phyloP scores from a whole-genome alignment of 2,329 filamentous ascomycete species.

The Onygena corvina region DNA sequence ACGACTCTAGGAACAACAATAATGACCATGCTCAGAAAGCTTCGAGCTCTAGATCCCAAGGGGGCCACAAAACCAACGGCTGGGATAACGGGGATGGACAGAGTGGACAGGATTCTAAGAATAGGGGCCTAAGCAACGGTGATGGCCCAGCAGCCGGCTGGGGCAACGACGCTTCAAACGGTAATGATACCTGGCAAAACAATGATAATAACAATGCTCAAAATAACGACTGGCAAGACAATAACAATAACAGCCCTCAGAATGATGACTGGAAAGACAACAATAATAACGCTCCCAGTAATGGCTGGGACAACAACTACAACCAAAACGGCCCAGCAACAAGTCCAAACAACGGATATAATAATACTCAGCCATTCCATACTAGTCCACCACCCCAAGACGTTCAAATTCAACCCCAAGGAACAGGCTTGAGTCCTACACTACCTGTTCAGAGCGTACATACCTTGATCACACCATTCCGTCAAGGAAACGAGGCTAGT shows the following conservation, averaged over 20 bases:
- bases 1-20: neutral
- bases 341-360: conserved; percentile 6
- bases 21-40: neutral
- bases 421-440: neutral
- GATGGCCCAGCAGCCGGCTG: neutral
- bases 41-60: neutral
- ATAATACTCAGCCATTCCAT: conserved; percentile 4
- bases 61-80: neutral
- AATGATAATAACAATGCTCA: neutral
- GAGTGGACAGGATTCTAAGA: neutral
- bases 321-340: neutral
- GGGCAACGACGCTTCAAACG: neutral
- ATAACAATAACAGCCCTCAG: neutral
- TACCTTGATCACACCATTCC: conserved; percentile 12
- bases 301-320: neutral
- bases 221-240: neutral
- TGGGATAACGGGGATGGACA: neutral
- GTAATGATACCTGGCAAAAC: neutral
- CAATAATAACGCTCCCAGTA: neutral
- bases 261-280: conserved; percentile 2
- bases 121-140: neutral
- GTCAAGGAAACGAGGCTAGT: conserved; percentile 8
- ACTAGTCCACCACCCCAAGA: neutral
- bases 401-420: neutral
- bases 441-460: conserved; percentile 7